phyloP scores from a whole-genome alignment of 2,329 filamentous ascomycete genomes.

The Colletotrichum costaricense region DNA sequence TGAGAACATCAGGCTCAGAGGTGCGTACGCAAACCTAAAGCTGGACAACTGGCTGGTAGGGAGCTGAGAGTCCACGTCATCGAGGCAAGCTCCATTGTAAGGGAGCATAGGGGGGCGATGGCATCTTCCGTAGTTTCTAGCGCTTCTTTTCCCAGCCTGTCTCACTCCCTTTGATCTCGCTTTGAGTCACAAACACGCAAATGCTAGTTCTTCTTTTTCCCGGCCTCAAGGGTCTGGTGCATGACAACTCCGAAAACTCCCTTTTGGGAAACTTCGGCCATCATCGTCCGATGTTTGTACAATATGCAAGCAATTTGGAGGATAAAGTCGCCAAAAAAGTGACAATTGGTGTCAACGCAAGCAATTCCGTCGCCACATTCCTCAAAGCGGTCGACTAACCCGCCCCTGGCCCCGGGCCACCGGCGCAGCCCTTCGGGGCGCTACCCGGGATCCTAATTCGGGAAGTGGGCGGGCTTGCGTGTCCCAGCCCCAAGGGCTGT shows the following conservation, averaged over 20 bases:
- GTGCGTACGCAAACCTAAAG: too few relatives aligned
- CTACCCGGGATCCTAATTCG: conserved; percentile 19
- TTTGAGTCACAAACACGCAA: conserved; percentile 7
- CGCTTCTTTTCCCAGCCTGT: neutral
- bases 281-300: conserved; percentile 13
- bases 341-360: neutral
- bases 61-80: conserved; percentile 17
- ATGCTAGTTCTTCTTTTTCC: neutral
- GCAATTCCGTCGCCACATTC: conserved; percentile 7
- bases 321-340: neutral
- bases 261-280: conserved; percentile 11
- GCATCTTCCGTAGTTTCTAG: neutral
- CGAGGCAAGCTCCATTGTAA: neutral
- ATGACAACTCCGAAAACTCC: neutral
- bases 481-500: conserved; percentile 6
- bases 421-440: conserved; percentile 23
- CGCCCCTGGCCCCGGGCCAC: conserved; percentile 11
- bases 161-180: too few relatives aligned
- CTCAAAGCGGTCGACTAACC: conserved; percentile 7
- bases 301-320: conserved; percentile 19
- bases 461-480: conserved; percentile 34
- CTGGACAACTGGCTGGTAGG: neutral
- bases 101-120: neutral
- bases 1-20: neutral
- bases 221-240: neutral